Conservation (phyloP, 192 early-diverging fungal genomes). For the Coemansia erecta region DNA sequence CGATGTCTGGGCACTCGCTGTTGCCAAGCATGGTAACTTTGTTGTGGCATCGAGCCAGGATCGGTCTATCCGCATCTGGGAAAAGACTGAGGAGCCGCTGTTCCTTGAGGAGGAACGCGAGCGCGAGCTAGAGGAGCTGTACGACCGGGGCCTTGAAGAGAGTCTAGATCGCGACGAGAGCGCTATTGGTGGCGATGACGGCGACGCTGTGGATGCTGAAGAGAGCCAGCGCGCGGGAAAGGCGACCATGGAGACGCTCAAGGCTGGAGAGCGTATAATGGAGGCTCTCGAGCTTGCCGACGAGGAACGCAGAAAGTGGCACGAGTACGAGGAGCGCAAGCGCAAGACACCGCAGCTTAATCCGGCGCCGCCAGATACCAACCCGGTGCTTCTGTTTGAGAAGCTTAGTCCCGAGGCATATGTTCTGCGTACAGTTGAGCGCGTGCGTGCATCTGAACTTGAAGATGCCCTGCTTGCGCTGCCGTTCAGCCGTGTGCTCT, state of each 20-base stretch:
- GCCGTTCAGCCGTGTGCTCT: slow-evolving; percentile 77
- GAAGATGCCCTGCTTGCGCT: slow-evolving; percentile 89
- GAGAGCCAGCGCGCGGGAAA: slow-evolving; percentile 77
- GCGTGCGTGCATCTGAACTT: slow-evolving; percentile 79
- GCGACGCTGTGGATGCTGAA: slow-evolving; percentile 53
- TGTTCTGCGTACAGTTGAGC: slow-evolving; percentile 74
- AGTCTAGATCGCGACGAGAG: slow-evolving; percentile 53
- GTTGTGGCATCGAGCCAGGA: slow-evolving; percentile 90
- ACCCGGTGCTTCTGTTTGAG: slow-evolving; percentile 68
- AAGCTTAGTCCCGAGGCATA: slow-evolving; percentile 71
- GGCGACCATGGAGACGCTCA: slow-evolving; percentile 91
- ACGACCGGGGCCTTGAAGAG: slow-evolving; percentile 73
- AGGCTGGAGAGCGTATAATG: slow-evolving; percentile 91
- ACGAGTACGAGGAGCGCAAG: slow-evolving; percentile 58
- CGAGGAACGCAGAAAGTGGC: slow-evolving; percentile 70
- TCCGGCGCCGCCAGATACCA: slow-evolving; percentile 53
- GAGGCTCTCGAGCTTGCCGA: slow-evolving; percentile 90
- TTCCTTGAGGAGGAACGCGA: slow-evolving; percentile 96
- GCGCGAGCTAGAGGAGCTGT: slow-evolving; percentile 86
- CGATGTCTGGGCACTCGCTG: slow-evolving; percentile 91
- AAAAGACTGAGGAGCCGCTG: slow-evolving; percentile 93
- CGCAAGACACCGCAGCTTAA: slow-evolving; percentile 37
- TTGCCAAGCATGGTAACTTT: slow-evolving; percentile 85
- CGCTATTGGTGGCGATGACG: slow-evolving; percentile 37
- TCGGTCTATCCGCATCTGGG: slow-evolving; percentile 93